Base-by-base conservation (phyloP, 106 monocot genomes). In the Acanthochlamys bracteata region DNA sequence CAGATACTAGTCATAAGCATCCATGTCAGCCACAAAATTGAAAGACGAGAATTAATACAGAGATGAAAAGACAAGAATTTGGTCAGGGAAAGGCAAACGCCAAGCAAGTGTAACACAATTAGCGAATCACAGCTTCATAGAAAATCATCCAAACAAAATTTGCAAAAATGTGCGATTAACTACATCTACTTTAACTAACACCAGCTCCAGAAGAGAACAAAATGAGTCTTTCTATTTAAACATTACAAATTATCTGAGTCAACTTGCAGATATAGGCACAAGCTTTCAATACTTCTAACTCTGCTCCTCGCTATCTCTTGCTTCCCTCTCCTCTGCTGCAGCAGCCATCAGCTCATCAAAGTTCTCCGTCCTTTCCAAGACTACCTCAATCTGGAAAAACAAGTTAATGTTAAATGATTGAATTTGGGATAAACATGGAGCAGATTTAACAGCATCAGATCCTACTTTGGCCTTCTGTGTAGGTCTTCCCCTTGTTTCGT, bases 291-390 rank as follows among this genome's bases (percentile, higher is more conserved):
- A 49, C 15, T 49, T 65, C 72, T 47, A 89, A 65, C 69, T 76
- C 54, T 81, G 88, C 54, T 74, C 88, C 66, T 84, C 83, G 13
- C 49, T 73, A 53, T 80, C 78, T 14, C 42, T 78, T 25, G 53
- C 74, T 0, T 77, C 74, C 63, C 72, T 80, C 69, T 84, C 80
- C n/a, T 70, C 81, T 14, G 75, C 81, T 41, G 81, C 81, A 41
- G 80, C 75, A 41, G 82, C 86, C 84, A 89, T 89, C 64, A 89
- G 51, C 66, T 89, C 89, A 69, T 89, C 89, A 55, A 89, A 89
- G 16, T 84, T 84, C 23, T 81, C 84, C 2, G 89, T 81, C 75
- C 84, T 89, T 11, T 75, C 84, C 66, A 89, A 24, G 49, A 81
- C 3, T 56, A 89, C 84, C 71, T 89, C 89, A 47, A 89, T 84